phyloP scores from a whole-genome alignment of 306 rosid species.

The Sicyos edulis region DNA sequence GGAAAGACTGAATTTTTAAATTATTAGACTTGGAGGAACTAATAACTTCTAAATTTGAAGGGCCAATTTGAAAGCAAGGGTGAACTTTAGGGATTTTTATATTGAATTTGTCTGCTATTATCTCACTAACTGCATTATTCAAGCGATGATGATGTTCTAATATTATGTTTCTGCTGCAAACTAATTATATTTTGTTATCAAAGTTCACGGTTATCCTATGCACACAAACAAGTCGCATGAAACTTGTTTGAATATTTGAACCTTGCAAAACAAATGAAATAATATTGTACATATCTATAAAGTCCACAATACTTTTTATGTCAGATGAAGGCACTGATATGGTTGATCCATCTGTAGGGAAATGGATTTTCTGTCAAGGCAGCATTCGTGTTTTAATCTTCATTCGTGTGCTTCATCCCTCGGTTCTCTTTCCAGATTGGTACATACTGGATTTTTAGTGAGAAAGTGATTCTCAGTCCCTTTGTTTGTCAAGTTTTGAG shows the following conservation, averaged over 20 bases:
- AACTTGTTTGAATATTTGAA: neutral
- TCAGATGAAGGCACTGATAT: constrained; percentile 20
- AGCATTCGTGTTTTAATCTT: constrained; percentile 82
- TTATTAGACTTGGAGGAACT: neutral
- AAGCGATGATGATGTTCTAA: neutral
- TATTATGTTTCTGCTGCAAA: constrained; percentile 9
- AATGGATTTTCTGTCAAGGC: constrained; percentile 74
- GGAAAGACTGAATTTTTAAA: neutral
- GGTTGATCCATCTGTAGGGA: constrained; percentile 52
- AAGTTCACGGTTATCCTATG: neutral
- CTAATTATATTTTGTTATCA: neutral
- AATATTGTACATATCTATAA: neutral
- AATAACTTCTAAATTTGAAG: neutral
- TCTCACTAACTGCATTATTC: neutral
- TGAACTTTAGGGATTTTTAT: neutral
- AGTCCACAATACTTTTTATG: neutral
- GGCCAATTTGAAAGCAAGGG: neutral
- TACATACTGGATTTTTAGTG: constrained; percentile 27
- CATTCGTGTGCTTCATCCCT: constrained; percentile 87
- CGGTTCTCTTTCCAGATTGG: constrained; percentile 95
- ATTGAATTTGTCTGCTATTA: neutral
- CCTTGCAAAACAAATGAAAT: neutral
- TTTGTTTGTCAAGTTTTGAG: neutral
- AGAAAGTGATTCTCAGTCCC: neutral
- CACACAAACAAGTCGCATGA: neutral